Evolutionary conservation across 2,329 filamentous ascomycete genomes (phyloP), one percentile per base, ranked within the genome.

Genomic region (Zasmidium cellare): DNA sequence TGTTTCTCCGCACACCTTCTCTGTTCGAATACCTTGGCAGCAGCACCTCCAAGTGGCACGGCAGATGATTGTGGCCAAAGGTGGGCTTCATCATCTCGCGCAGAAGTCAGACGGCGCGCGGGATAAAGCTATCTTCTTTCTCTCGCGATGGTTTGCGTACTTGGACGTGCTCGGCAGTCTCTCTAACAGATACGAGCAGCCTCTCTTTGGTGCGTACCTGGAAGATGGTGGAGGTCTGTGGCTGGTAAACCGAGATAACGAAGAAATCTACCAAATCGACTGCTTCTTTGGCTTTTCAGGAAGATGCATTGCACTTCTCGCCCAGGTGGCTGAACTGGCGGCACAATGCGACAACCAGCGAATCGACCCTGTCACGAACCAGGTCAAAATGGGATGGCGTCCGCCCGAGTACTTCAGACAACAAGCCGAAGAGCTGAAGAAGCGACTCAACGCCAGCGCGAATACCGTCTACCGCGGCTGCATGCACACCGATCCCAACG

Each of bases 61-160:
- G 2, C 84, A 88, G 66, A 84, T 96, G 65, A 92, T 93, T 66
- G 79, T 86, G 14, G 82, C 85, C 2, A 84, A 89, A 6, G 82
- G 82, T 44, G 84, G 85, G 19, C 80, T 85, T 9, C 80, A 83
- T 44, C 66, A 71, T 53, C 64, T 72, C 3, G 69, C 70, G 1
- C 68, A 69, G 76, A 65, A 73, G 18, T 67, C 69, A 1, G 73
- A 78, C 65, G 70, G 69, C n/a, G 67, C 67, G 16, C 65, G 69
- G 9, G 80, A 87, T 67, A 79, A 84, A 68, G 80, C 90, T 55
- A 82, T 87, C 54, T 87, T 88, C 53, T 94, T 96, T 69, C 80
- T 94, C 9, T 87, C 85, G 64, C 85, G 89, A 58, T 96, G 91
- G 91, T 88, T 94, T 63, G 88, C 88, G 1, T 94, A 94, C 73